Conservation (phyloP, 2,329 filamentous ascomycete genomes). For the Chaetomium olivaceum region DNA sequence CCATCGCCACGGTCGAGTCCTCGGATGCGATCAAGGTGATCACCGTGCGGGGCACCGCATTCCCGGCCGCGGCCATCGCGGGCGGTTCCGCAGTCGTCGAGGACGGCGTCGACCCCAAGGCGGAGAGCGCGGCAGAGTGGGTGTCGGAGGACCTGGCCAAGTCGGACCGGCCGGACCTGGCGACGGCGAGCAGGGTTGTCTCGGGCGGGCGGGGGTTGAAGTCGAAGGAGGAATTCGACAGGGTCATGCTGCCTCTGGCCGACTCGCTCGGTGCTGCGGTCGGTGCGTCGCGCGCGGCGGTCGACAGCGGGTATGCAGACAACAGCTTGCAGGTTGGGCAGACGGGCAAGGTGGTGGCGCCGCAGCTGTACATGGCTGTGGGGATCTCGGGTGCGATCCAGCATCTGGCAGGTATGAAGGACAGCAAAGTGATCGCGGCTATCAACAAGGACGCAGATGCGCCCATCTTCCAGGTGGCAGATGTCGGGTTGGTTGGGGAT, state of each 20-base stretch:
- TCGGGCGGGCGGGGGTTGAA: slow-evolving; percentile 93
- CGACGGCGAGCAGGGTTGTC: slow-evolving; percentile 85
- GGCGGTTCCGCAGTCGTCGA: slow-evolving; percentile 75
- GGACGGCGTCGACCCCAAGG: slow-evolving; percentile 81
- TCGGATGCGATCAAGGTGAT: slow-evolving; percentile 82
- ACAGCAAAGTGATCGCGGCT: slow-evolving; percentile 97
- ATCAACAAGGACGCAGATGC: slow-evolving; percentile 98
- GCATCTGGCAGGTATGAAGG: slow-evolving; percentile 98
- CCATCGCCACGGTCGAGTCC: slow-evolving; percentile 93
- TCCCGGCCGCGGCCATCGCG: slow-evolving; percentile 70
- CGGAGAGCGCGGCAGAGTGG: slow-evolving; percentile 76
- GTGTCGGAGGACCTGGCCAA: slow-evolving; percentile 89
- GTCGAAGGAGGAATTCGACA: slow-evolving; percentile 97
- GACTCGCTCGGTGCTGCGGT: slow-evolving; percentile 94
- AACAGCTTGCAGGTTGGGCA: slow-evolving; percentile 98
- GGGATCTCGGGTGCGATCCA: slow-evolving; percentile 98
- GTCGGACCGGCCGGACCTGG: slow-evolving; percentile 90
- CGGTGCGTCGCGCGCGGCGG: slow-evolving; percentile 89
- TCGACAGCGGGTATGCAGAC: slow-evolving; percentile 96
- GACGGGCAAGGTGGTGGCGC: slow-evolving; percentile 97
- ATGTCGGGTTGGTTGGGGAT: slow-evolving; percentile 93
- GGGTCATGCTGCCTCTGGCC: slow-evolving; percentile 85
- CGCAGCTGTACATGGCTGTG: slow-evolving; percentile 90
- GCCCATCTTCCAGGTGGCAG: slow-evolving; percentile 96
- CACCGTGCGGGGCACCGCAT: slow-evolving; percentile 91